phyloP scores from a whole-genome alignment of 495 filamentous ascomycete species.

The Xylaria castorea region DNA sequence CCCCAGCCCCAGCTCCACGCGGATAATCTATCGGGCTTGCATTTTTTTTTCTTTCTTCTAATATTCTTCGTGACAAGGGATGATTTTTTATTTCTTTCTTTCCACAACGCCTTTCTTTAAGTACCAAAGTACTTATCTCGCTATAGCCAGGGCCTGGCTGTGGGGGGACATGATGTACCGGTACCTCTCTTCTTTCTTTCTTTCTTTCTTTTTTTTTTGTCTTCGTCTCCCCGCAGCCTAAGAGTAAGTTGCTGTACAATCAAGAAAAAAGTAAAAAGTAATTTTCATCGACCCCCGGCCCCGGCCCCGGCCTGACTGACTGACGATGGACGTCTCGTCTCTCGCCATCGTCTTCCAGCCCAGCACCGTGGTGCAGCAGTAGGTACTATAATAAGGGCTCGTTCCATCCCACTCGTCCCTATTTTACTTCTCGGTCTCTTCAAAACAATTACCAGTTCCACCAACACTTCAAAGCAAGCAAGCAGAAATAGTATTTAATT shows the following conservation, averaged over 20 bases:
- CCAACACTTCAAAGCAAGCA: conserved; percentile 6
- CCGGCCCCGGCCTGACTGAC: conserved; percentile 18
- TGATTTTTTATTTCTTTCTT: background rate
- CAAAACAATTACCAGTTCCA: conserved; percentile 9
- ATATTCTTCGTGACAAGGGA: conserved; percentile 4
- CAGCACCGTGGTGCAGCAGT: conserved; percentile 1
- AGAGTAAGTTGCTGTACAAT: background rate
- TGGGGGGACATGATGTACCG: background rate
- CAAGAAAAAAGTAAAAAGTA: conserved; percentile 2
- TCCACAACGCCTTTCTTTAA: background rate
- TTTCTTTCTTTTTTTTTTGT: background rate
- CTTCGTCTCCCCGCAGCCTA: background rate
- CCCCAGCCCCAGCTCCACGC: conserved; percentile 20
- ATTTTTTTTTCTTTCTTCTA: background rate
- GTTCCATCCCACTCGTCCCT: conserved; percentile 15
- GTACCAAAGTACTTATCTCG: conserved; percentile 1
- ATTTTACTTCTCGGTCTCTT: conserved; percentile 1
- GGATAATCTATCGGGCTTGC: conserved; percentile 12
- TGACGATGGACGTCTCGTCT: conserved; percentile 25
- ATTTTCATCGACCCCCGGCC: conserved; percentile 13
- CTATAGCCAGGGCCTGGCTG: conserved; percentile 1
- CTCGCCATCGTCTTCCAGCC: conserved; percentile 24
- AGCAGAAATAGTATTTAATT: background rate
- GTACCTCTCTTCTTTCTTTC: conserved; percentile 10
- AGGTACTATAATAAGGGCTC: conserved; percentile 24